Base-by-base conservation (phyloP, 2,329 filamentous ascomycete species). In the Calonectria naviculata region DNA sequence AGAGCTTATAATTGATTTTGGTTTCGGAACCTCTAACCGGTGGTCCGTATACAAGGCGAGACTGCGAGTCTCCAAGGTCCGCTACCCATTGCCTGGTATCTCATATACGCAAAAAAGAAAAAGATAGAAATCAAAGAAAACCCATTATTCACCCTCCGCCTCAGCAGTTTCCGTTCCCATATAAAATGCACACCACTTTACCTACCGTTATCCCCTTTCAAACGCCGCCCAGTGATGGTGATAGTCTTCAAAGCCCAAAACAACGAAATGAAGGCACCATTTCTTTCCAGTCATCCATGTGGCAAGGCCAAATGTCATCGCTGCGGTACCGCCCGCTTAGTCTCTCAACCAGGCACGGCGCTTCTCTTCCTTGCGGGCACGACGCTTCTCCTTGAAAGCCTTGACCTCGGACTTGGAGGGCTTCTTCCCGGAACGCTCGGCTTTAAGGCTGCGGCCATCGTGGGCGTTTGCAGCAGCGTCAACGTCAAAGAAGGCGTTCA, bases 401-500 rank as follows among this genome's bases (percentile, higher is more conserved):
- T 97, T 96, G 74, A 99, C 85, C 85, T 99, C 95, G 72, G 93
- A 88, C 87, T 96, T 97, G 68, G 86, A 93, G 28, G 96, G 88
- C 84, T 94, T 95, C 89, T 97, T 95, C 66, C 92, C 91, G 69
- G 93, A 92, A 67, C 97, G 89, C 86, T 99, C 97, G 2, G 95
- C 97, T 84, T 96, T 97, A 70, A 99, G 86, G 80, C 95, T 98
- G 70, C 93, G 90, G 2, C 97, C 97, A 77, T 98, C 93, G 80
- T 99, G 95, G 69, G 91, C 90, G 80, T 97, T 98, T 5, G 95
- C 96, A 4, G 95, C 95, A 5, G 95, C 94, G 82, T 98, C 95
- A 49, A 98, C 95, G 81, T 99, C 96, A 82, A 98, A 99, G 84
- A 93, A 98, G 46, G 95, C 94, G 80, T 94, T 94, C 93, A 98